phyloP scores from a whole-genome alignment of 2,329 filamentous ascomycete genomes.

The Canariomyces notabilis region DNA sequence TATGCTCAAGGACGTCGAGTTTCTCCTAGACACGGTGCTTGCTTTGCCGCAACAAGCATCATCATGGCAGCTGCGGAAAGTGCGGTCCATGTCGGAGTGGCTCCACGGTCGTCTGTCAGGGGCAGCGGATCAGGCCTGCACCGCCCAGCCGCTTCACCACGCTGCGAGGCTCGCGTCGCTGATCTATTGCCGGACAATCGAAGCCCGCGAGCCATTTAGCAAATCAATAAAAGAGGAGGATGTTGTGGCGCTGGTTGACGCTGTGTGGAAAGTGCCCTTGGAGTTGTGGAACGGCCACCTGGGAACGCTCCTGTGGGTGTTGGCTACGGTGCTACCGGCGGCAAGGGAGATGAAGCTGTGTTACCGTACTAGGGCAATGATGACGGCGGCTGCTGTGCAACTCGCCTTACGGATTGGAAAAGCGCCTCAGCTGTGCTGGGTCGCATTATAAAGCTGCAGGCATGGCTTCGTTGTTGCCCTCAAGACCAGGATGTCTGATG shows the following conservation, averaged over 20 bases:
- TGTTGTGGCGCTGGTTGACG: background rate
- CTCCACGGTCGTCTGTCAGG: constrained; percentile 9
- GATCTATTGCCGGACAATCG: constrained; percentile 13
- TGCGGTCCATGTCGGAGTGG: constrained; percentile 14
- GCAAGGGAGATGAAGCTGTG: background rate
- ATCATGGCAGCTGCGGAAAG: constrained; percentile 10
- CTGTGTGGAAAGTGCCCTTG: constrained; percentile 9
- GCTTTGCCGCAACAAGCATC: constrained; percentile 2
- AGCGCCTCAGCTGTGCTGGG: background rate
- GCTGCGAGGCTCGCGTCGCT: constrained; percentile 7
- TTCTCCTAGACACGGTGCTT: constrained; percentile 14
- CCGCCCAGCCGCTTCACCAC: background rate
- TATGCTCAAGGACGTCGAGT: constrained; percentile 13
- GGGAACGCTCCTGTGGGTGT: background rate
- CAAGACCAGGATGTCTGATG: background rate
- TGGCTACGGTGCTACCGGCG: constrained; percentile 2
- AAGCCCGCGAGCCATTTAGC: constrained; percentile 2
- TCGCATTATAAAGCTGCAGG: constrained; percentile 9
- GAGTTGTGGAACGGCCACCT: constrained; percentile 10
- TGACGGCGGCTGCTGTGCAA: constrained; percentile 11
- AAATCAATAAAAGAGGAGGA: background rate
- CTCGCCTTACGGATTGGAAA: constrained; percentile 10
- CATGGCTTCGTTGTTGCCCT: background rate
- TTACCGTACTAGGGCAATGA: constrained; percentile 1
- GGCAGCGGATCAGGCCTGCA: background rate